These are phyloP conservation scores for Suhomyces wounanorum DNA, from an alignment of 1,139 yeast genomes.

Conservation along the genomic window DNA sequence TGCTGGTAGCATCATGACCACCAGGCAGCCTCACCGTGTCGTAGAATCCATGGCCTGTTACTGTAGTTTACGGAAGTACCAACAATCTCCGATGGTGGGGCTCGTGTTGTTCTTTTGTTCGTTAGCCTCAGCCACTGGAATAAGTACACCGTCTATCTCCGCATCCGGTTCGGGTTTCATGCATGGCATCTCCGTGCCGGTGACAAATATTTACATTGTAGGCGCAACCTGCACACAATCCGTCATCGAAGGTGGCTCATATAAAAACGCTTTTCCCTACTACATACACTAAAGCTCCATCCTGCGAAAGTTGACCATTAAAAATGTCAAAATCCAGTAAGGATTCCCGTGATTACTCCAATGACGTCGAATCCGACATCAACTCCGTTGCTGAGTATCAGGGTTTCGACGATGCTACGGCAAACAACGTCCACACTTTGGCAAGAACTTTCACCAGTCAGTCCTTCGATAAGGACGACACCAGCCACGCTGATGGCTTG, in stretches of 20 bases:
- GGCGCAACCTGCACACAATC: not conserved
- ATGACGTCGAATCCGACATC: constrained; percentile 13
- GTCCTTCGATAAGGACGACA: constrained; percentile 14
- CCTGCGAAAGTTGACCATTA: not conserved
- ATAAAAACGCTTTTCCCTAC: not conserved
- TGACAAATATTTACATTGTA: not conserved
- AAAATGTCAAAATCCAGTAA: constrained; percentile 8
- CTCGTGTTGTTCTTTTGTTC: not conserved
- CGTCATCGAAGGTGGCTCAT: not conserved
- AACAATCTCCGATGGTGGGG: not conserved
- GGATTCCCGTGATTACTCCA: constrained; percentile 9
- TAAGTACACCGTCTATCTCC: not conserved
- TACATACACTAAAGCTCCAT: not conserved
- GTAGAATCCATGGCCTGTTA: too few relatives aligned
- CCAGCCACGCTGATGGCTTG: constrained; percentile 18
- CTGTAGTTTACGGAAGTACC: not conserved
- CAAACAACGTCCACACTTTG: constrained; percentile 51
- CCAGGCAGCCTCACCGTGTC: too few relatives aligned
- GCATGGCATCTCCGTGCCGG: not conserved
- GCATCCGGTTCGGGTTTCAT: not conserved
- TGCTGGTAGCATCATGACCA: too few relatives aligned
- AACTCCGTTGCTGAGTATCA: constrained; percentile 35
- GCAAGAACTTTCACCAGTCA: constrained; percentile 55
- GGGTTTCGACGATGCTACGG: constrained; percentile 38
- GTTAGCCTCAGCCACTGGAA: not conserved